Percentiles rank a stretch among this genome's conserved stretches.
Conservation (phyloP, 805 yeast species). For the Myxozyma udenii region DNA sequence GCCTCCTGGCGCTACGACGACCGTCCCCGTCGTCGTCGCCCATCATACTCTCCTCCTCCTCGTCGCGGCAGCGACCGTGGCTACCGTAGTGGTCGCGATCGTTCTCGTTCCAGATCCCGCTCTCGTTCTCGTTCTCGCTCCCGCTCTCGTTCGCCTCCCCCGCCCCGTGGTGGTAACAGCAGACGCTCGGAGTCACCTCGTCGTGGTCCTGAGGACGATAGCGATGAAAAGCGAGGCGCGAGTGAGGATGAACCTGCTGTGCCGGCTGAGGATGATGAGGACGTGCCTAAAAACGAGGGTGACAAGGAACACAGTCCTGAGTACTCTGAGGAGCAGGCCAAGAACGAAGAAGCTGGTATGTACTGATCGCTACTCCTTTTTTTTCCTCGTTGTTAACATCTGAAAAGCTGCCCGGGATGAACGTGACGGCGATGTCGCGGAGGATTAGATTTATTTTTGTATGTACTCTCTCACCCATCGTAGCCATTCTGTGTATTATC, state of each 20-base stretch:
- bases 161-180: slow-evolving; percentile 10
- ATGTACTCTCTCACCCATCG: too few species aligned
- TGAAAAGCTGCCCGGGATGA: too few species aligned
- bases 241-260: background rate
- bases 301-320: slow-evolving; percentile 7
- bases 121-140: slow-evolving; percentile 13
- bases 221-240: slow-evolving; percentile 9
- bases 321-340: slow-evolving; percentile 8
- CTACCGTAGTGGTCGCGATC: slow-evolving; percentile 5
- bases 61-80: background rate
- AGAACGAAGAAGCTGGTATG: slow-evolving; percentile 17
- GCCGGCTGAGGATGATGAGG: background rate
- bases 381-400: too few species aligned
- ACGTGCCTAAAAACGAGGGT: slow-evolving; percentile 4
- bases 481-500: too few species aligned
- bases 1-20: slow-evolving; percentile 30
- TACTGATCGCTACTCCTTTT: background rate
- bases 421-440: too few species aligned
- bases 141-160: slow-evolving; percentile 7
- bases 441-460: too few species aligned
- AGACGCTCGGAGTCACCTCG: slow-evolving; percentile 6
- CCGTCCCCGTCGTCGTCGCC: slow-evolving; percentile 25
- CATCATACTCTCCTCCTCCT: slow-evolving; percentile 14
- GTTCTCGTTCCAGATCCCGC: slow-evolving; percentile 14
- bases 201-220: slow-evolving; percentile 9